These are phyloP conservation scores for Cryptococcus sp. DNA, from an alignment of 1,284 basidiomycete genomes.

Conservation along the genomic window DNA sequence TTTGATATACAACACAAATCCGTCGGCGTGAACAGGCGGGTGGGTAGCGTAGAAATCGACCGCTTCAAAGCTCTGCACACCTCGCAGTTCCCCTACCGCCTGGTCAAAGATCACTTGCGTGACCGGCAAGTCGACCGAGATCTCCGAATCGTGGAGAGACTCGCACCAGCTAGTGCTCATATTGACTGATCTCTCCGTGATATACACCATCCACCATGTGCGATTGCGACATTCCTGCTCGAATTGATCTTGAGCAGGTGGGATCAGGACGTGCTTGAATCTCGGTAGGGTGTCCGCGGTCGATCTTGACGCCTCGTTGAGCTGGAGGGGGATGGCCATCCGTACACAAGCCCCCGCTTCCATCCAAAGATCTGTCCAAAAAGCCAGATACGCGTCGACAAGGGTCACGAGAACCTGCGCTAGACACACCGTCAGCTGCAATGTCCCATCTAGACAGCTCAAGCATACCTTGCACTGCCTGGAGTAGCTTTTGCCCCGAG, in stretches of 20 bases:
- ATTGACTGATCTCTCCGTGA: not conserved
- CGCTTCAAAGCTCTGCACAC: constrained; percentile 28
- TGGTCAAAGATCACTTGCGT: constrained; percentile 26
- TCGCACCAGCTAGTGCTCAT: constrained; percentile 3
- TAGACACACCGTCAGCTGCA: not conserved
- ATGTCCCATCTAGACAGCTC: no score
- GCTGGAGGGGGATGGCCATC: constrained; percentile 25
- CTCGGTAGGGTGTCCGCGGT: constrained; percentile 3
- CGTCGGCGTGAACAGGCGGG: constrained; percentile 47
- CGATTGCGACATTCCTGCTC: constrained; percentile 38
- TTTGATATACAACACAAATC: constrained; percentile 59
- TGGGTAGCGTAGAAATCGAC: not conserved
- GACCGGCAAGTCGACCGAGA: constrained; percentile 39
- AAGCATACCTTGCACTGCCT: constrained; percentile 28
- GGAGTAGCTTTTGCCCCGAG: constrained; percentile 23
- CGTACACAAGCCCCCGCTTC: constrained; percentile 27
- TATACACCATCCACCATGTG: constrained; percentile 32
- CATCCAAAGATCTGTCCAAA: constrained; percentile 40
- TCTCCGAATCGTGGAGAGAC: constrained; percentile 29
- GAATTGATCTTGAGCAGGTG: constrained; percentile 12
- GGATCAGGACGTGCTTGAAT: constrained; percentile 3
- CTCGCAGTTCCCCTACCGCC: constrained; percentile 22
- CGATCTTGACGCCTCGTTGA: constrained; percentile 31
- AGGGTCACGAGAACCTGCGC: constrained; percentile 24
- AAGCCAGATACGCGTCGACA: constrained; percentile 37